These are phyloP conservation scores for Candida glucosophila DNA, from an alignment of 1,139 yeast genomes.

Conservation along the genomic window DNA sequence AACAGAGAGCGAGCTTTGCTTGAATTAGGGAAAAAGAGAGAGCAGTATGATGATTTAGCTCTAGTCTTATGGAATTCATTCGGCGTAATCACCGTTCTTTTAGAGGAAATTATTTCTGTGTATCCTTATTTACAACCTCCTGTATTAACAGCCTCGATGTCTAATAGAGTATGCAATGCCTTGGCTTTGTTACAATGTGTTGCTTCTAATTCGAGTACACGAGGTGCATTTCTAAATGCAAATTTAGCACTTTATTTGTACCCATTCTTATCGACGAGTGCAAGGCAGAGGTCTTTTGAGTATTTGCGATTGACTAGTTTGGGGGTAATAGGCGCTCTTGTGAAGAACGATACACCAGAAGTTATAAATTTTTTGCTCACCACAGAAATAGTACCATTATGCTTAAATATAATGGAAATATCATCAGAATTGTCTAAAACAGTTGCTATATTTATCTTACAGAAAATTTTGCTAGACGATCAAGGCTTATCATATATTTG, in stretches of 20 bases:
- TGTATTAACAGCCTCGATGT: constrained; percentile 72
- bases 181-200: constrained; percentile 91
- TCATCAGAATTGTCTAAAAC: constrained; percentile 88
- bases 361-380: constrained; percentile 85
- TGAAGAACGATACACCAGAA: constrained; percentile 91
- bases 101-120: constrained; percentile 84
- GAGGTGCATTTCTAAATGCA: constrained; percentile 76
- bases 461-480: constrained; percentile 85
- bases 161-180: constrained; percentile 93
- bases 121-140: constrained; percentile 90
- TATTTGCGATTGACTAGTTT: constrained; percentile 84
- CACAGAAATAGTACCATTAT: constrained; percentile 91
- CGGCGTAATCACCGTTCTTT: constrained; percentile 88
- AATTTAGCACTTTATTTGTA: constrained; percentile 87
- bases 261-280: constrained; percentile 87
- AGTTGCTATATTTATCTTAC: constrained; percentile 91
- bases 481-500: constrained; percentile 87
- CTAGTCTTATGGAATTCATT: constrained; percentile 90
- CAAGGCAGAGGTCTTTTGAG: constrained; percentile 88
- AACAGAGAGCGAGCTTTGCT: constrained; percentile 86
- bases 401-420: constrained; percentile 90
- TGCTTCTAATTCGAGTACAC: constrained; percentile 88
- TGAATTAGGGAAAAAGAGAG: constrained; percentile 89
- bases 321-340: constrained; percentile 95
- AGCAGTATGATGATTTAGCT: constrained; percentile 90